Evolutionary conservation across 1,284 basidiomycete genomes (phyloP).

Genomic region (Sutorius eximius): DNA sequence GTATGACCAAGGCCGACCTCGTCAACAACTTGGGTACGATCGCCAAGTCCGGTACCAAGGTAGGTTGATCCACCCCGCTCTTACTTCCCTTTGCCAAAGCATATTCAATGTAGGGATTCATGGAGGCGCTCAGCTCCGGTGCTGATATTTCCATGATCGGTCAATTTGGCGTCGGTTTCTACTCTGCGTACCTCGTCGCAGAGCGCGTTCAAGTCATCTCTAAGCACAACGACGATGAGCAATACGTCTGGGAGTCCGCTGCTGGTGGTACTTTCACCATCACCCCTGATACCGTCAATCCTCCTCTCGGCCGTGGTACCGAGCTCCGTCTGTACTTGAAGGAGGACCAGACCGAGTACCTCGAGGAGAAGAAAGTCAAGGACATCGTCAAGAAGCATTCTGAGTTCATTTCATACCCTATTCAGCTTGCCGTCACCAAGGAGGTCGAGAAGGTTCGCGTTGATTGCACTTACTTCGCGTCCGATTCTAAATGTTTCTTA

Average conservation of each 20-base stretch:
- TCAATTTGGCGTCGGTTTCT: constrained; percentile 99
- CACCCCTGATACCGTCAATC: constrained; percentile 89
- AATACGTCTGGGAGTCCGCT: constrained; percentile 99
- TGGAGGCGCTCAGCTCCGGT: constrained; percentile 93
- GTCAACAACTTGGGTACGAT: constrained; percentile 99
- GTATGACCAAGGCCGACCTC: constrained; percentile 98
- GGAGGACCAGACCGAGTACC: constrained; percentile 98
- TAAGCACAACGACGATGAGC: constrained; percentile 99
- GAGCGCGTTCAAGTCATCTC: constrained; percentile 98
- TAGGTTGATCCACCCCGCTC: constrained; percentile 28
- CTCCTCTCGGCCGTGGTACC: constrained; percentile 91
- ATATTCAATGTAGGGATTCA: constrained; percentile 75
- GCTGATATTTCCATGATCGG: constrained; percentile 95
- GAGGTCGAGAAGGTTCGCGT: constrained; percentile 90
- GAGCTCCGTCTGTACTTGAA: constrained; percentile 96
- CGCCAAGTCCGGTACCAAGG: constrained; percentile 95
- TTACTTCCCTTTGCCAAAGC: constrained; percentile 11
- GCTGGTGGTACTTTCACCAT: constrained; percentile 99
- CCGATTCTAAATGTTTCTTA: constrained; percentile 2
- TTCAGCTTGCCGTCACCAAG: constrained; percentile 98
- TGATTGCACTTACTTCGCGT: neutral
- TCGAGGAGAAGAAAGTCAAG: constrained; percentile 99
- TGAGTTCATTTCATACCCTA: constrained; percentile 99
- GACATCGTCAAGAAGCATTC: constrained; percentile 99
- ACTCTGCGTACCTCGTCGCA: constrained; percentile 99